Evolutionary conservation across 441 rosid species (phyloP).

Genomic region (Sinapis alba): DNA sequence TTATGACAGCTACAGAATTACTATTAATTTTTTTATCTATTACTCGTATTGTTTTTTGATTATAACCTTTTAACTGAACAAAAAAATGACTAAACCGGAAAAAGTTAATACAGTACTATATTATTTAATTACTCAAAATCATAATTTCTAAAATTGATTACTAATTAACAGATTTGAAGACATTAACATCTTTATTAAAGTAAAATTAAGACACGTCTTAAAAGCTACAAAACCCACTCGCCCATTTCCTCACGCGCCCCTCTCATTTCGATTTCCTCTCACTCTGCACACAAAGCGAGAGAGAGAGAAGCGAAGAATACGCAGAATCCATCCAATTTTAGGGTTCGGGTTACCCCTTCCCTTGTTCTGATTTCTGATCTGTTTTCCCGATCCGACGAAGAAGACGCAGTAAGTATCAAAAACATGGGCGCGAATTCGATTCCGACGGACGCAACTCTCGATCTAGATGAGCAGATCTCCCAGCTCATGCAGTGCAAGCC

Average conservation of each 20-base stretch:
- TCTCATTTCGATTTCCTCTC: conserved; percentile 37
- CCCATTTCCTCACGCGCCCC: conserved; percentile 45
- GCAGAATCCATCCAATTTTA: conserved; percentile 38
- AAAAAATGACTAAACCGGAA: too few species aligned
- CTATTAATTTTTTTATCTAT: too few species aligned
- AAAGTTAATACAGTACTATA: too few species aligned
- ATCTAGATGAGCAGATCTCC: conserved; percentile 72
- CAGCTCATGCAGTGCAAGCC: conserved; percentile 85
- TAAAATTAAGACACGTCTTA: not conserved
- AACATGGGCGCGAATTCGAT: conserved; percentile 53
- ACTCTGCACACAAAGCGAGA: conserved; percentile 30
- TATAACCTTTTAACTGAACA: too few species aligned
- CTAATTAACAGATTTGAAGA: too few species aligned
- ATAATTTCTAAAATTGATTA: too few species aligned
- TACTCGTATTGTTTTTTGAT: too few species aligned
- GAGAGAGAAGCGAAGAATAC: conserved; percentile 36
- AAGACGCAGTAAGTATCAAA: conserved; percentile 9
- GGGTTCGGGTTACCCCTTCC: conserved; percentile 49
- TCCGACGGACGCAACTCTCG: conserved; percentile 46
- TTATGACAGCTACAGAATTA: too few species aligned
- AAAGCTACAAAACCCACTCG: conserved; percentile 38
- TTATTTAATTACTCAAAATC: too few species aligned
- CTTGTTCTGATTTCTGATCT: conserved; percentile 33
- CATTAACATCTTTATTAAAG: not conserved
- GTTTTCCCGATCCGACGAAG: conserved; percentile 31